phyloP scores from a whole-genome alignment of 2,329 filamentous ascomycete genomes.

The Trichoderma lentiforme region DNA sequence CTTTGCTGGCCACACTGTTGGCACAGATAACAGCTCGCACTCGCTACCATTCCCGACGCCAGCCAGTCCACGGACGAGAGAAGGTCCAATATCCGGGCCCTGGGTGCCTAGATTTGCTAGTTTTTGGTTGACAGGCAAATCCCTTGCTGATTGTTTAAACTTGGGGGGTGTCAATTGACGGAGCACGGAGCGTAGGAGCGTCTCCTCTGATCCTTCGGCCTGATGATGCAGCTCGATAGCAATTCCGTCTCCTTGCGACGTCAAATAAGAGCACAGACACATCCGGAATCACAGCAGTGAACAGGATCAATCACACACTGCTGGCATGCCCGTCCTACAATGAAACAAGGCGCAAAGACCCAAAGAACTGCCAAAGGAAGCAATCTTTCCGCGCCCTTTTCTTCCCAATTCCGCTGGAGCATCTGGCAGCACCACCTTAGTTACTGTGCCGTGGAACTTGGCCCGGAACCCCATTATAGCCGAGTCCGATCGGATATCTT shows the following conservation, averaged over 20 bases:
- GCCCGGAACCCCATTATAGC: not conserved
- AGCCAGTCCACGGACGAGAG: not conserved
- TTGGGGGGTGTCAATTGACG: not conserved
- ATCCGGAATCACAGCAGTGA: not conserved
- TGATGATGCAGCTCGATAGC: not conserved
- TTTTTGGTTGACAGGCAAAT: not conserved
- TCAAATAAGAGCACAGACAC: not conserved
- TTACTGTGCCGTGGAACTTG: no score
- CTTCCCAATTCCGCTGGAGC: not conserved
- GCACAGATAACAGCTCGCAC: not conserved
- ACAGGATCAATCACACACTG: not conserved
- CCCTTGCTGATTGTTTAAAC: not conserved
- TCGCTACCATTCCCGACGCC: conserved; percentile 2
- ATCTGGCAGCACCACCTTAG: not conserved
- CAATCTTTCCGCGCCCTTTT: not conserved
- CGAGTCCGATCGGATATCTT: conserved; percentile 12
- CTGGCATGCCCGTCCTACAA: not conserved
- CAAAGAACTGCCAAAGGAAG: not conserved
- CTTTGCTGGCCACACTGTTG: conserved; percentile 3
- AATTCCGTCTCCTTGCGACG: not conserved
- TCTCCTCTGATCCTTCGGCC: not conserved
- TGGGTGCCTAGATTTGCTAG: not conserved
- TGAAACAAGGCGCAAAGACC: not conserved
- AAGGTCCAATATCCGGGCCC: not conserved
- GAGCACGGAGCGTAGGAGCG: not conserved